Evolutionary conservation across 768 basidiomycete genomes (phyloP).

Genomic region (Tylopilus subfusipes): DNA sequence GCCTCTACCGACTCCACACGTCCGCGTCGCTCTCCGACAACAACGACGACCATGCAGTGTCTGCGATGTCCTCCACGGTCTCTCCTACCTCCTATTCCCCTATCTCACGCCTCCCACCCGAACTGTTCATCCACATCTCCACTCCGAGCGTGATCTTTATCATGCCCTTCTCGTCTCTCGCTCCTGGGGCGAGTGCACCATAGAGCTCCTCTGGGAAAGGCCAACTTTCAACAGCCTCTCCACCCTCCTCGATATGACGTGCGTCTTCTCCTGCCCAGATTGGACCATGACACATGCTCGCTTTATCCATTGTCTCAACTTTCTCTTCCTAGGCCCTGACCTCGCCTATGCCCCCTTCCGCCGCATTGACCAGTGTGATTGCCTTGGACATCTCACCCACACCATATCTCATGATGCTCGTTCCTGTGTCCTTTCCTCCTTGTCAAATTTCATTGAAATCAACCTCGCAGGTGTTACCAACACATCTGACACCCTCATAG

Average conservation of each 20-base stretch:
- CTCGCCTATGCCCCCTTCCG: constrained; percentile 73
- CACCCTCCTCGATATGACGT: constrained; percentile 76
- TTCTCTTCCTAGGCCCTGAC: constrained; percentile 63
- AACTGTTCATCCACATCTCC: constrained; percentile 91
- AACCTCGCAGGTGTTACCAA: constrained; percentile 74
- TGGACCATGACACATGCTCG: constrained; percentile 83
- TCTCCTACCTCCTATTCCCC: constrained; percentile 44
- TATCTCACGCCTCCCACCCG: constrained; percentile 75
- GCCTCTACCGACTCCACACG: constrained; percentile 35
- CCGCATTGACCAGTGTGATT: constrained; percentile 67
- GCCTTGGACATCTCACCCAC: constrained; percentile 82
- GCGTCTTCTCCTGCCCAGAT: constrained; percentile 56
- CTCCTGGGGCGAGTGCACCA: constrained; percentile 93
- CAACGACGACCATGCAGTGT: constrained; percentile 61
- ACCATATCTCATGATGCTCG: constrained; percentile 64
- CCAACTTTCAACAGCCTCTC: constrained; percentile 68
- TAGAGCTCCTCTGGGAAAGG: constrained; percentile 93
- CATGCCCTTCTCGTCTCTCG: constrained; percentile 77
- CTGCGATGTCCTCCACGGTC: constrained; percentile 36
- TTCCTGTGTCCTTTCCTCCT: constrained; percentile 58
- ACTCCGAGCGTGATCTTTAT: constrained; percentile 69
- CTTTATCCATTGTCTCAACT: constrained; percentile 90
- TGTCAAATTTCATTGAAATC: constrained; percentile 76
- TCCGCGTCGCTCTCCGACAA: constrained; percentile 78
- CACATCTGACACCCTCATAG: constrained; percentile 68